Evolutionary conservation across 495 filamentous ascomycete species (phyloP).

Genomic region (Penicillium atrosanguineum): DNA sequence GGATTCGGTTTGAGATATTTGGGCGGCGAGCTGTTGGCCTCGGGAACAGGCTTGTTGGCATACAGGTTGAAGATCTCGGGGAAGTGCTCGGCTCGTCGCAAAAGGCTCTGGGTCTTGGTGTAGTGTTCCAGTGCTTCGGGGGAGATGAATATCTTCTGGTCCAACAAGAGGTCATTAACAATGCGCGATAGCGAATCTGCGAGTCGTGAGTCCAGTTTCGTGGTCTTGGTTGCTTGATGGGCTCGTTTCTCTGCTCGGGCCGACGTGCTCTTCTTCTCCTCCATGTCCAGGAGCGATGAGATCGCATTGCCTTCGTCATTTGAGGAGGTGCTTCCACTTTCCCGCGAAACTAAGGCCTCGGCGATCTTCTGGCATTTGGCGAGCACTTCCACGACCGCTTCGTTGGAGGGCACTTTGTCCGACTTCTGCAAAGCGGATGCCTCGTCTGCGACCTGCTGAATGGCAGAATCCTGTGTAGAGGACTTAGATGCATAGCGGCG

Average conservation of each 20-base stretch:
- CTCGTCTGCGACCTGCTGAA: constrained; percentile 29
- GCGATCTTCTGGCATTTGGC: constrained; percentile 45
- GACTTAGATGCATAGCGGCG: constrained; percentile 16
- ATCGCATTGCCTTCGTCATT: constrained; percentile 38
- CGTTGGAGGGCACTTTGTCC: constrained; percentile 38
- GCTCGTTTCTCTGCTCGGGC: constrained; percentile 8
- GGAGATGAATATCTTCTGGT: constrained; percentile 81
- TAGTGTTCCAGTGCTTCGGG: constrained; percentile 66
- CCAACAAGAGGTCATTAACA: constrained; percentile 63
- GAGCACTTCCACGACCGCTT: constrained; percentile 39
- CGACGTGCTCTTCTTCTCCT: constrained; percentile 37
- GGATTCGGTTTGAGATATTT: constrained; percentile 63
- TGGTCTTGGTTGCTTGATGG: constrained; percentile 8
- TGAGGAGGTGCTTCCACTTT: constrained; percentile 15
- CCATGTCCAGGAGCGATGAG: constrained; percentile 50
- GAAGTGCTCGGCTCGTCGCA: constrained; percentile 68
- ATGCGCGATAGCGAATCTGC: constrained; percentile 49
- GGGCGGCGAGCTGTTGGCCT: constrained; percentile 54
- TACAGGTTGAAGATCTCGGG: constrained; percentile 80
- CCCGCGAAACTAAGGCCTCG: constrained; percentile 29
- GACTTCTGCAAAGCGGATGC: constrained; percentile 28
- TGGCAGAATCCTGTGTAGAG: constrained; percentile 12
- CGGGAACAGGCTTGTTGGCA: constrained; percentile 75
- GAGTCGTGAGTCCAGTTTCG: constrained; percentile 20
- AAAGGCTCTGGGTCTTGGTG: constrained; percentile 65